Evolutionary conservation across 129 eudicot genomes (phyloP).

Genomic region (Lonicera japonica): DNA sequence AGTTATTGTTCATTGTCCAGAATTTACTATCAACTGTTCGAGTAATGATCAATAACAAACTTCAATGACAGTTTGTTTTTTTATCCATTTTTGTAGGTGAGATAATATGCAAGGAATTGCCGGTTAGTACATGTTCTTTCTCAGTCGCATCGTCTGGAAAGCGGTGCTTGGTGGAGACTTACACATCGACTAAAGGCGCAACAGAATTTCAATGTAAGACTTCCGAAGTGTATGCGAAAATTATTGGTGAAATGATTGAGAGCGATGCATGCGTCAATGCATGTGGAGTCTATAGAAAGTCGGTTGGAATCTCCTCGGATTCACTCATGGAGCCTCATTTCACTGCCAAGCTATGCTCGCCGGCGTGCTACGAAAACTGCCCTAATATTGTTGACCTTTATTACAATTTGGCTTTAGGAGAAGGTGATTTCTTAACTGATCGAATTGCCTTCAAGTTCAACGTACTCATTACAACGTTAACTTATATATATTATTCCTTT

Average conservation of each 20-base stretch:
- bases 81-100: constrained; percentile 18
- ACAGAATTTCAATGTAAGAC: constrained; percentile 28
- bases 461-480: neutral
- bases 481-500: neutral
- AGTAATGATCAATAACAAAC: no score
- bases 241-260: constrained; percentile 30
- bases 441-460: no score
- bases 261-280: constrained; percentile 29
- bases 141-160: constrained; percentile 37
- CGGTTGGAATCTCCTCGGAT: constrained; percentile 31
- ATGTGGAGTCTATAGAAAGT: constrained; percentile 33
- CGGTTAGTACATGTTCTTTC: constrained; percentile 28
- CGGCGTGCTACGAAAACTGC: constrained; percentile 25
- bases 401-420: constrained; percentile 30
- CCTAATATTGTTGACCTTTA: no score
- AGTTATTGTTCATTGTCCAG: no score
- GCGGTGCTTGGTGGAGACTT: constrained; percentile 33
- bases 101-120: constrained; percentile 34
- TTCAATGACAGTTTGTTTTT: neutral
- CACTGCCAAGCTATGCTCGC: constrained; percentile 25
- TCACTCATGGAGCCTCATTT: constrained; percentile 17
- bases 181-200: neutral
- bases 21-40: no score
- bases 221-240: constrained; percentile 27
- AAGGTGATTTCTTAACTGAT: constrained; percentile 35